These are phyloP conservation scores for Diaporthe aspalathi DNA, from an alignment of 2,329 filamentous ascomycete species.

Conservation along the genomic window DNA sequence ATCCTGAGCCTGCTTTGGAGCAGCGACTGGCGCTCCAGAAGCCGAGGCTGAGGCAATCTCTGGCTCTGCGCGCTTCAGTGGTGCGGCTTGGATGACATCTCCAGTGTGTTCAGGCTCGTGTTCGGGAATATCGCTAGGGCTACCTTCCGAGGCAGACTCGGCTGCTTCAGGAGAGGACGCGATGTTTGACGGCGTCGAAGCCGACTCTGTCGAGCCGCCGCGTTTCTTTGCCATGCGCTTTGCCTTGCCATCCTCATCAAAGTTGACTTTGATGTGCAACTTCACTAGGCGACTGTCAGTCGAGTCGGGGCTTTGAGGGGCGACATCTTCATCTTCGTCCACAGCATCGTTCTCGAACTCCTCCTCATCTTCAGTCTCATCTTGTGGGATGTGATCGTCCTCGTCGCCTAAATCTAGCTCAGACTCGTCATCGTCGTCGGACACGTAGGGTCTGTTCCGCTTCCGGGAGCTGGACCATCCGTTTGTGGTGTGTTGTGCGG, in stretches of 20 bases:
- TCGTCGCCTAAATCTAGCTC: conserved; percentile 83
- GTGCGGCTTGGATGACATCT: conserved; percentile 38
- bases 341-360: conserved; percentile 67
- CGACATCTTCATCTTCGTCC: conserved; percentile 64
- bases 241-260: conserved; percentile 51
- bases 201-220: conserved; percentile 45
- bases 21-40: background rate
- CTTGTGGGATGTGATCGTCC: conserved; percentile 73
- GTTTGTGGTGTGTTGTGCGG: conserved; percentile 61
- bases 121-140: conserved; percentile 33
- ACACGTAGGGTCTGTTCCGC: conserved; percentile 65
- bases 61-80: conserved; percentile 28
- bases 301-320: conserved; percentile 42
- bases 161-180: conserved; percentile 23
- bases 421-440: conserved; percentile 71
- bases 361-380: conserved; percentile 67
- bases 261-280: conserved; percentile 65
- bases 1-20: conserved; percentile 1
- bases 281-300: conserved; percentile 78
- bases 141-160: conserved; percentile 31
- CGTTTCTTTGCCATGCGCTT: conserved; percentile 47
- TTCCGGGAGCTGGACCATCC: conserved; percentile 56
- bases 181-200: conserved; percentile 36
- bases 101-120: conserved; percentile 35
- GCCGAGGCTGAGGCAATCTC: background rate